A percentile compares a stretch with the other conserved stretches of the same genome.
These are phyloP conservation scores for Naganishia onofrii DNA, from an alignment of 768 basidiomycete genomes.

Conservation along the genomic window DNA sequence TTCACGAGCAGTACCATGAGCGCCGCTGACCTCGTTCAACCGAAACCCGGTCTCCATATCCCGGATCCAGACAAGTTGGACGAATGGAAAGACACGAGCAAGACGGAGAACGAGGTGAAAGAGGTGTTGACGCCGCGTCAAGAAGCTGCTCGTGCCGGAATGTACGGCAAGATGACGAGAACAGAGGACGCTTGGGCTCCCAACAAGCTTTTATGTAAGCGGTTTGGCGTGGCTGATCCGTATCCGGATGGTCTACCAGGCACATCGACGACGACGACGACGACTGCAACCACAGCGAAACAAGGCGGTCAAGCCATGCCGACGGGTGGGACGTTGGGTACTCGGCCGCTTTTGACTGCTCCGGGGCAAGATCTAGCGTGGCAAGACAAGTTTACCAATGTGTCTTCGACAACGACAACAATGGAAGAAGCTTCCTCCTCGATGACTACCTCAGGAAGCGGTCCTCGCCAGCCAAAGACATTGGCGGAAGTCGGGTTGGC, in stretches of 20 bases:
- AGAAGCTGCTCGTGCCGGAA: slow-evolving; percentile 77
- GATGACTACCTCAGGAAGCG: not conserved
- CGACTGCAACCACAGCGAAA: not conserved
- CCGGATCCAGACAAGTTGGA: slow-evolving; percentile 52
- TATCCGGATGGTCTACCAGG: slow-evolving; percentile 58
- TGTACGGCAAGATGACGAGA: slow-evolving; percentile 86
- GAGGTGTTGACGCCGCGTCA: slow-evolving; percentile 65
- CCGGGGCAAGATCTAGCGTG: slow-evolving; percentile 34
- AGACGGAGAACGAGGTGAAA: slow-evolving; percentile 56
- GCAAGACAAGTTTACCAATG: slow-evolving; percentile 45
- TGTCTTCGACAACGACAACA: not conserved
- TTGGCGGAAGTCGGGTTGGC: slow-evolving; percentile 82
- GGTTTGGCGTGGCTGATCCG: slow-evolving; percentile 88
- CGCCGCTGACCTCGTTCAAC: slow-evolving; percentile 47
- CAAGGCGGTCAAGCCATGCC: slow-evolving; percentile 19
- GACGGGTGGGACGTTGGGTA: slow-evolving; percentile 30
- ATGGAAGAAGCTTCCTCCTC: not conserved
- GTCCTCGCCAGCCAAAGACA: slow-evolving; percentile 37
- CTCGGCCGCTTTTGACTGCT: slow-evolving; percentile 13
- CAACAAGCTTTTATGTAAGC: slow-evolving; percentile 79
- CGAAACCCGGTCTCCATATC: slow-evolving; percentile 53
- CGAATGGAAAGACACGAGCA: slow-evolving; percentile 55
- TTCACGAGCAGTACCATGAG: slow-evolving; percentile 74
- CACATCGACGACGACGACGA: not conserved
- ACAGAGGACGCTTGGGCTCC: slow-evolving; percentile 75